These are phyloP conservation scores for Boletus edulis DNA, from an alignment of 768 basidiomycete species.

Conservation along the genomic window DNA sequence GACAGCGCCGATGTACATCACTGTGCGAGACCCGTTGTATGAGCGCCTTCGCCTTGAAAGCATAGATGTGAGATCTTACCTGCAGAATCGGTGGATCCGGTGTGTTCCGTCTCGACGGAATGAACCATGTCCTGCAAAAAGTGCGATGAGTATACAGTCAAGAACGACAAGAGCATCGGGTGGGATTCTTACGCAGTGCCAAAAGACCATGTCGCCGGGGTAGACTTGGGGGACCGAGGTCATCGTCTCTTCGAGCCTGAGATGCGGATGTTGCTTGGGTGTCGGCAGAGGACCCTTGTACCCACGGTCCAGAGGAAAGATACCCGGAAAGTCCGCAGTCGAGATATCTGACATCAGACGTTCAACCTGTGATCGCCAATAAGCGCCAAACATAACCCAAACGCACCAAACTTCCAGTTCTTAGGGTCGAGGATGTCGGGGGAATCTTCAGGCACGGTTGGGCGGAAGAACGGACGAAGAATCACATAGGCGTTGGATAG, in stretches of 20 bases:
- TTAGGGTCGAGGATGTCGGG: constrained; percentile 45
- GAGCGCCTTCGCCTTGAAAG: background rate
- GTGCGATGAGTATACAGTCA: background rate
- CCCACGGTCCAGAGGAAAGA: constrained; percentile 25
- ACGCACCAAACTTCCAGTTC: constrained; percentile 51
- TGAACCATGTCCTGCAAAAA: constrained; percentile 42
- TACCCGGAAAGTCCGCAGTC: constrained; percentile 52
- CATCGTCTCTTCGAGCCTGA: constrained; percentile 63
- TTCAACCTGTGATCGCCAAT: constrained; percentile 19
- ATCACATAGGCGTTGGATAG: constrained; percentile 72
- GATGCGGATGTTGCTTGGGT: constrained; percentile 61
- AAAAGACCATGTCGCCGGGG: constrained; percentile 78
- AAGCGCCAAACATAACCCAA: constrained; percentile 12
- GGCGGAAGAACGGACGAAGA: constrained; percentile 74
- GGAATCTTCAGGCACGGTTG: constrained; percentile 38
- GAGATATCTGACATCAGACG: constrained; percentile 39
- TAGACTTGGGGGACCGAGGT: constrained; percentile 65
- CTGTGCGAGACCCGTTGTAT: constrained; percentile 28
- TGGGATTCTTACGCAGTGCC: constrained; percentile 55
- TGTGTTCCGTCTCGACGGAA: constrained; percentile 50
- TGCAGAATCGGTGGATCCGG: constrained; percentile 53
- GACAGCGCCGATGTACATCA: constrained; percentile 79
- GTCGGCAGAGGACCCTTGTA: constrained; percentile 47
- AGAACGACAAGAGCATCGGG: background rate
- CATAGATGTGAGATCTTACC: constrained; percentile 30